Conservation (phyloP, 2,329 filamentous ascomycete species). For the Sporothrix phasma region DNA sequence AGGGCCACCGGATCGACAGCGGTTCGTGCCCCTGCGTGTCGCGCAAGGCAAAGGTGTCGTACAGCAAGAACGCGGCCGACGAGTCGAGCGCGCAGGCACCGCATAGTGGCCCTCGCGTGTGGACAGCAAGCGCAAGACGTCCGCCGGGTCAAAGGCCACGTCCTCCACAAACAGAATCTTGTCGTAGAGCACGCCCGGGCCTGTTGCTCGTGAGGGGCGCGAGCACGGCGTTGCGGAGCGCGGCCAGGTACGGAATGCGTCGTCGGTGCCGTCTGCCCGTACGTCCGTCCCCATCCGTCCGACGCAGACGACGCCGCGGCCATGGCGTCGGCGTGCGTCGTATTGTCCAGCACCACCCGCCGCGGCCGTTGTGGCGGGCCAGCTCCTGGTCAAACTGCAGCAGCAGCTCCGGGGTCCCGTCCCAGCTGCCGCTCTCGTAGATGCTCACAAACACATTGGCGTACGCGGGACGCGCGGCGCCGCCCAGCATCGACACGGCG, state of each 20-base stretch:
- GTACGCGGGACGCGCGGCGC: no score
- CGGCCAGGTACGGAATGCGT: neutral
- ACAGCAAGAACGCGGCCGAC: neutral
- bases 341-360: neutral
- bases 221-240: neutral
- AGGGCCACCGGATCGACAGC: neutral
- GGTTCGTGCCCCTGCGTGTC: neutral
- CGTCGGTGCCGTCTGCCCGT: neutral
- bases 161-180: neutral
- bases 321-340: neutral
- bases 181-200: neutral
- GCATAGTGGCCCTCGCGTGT: neutral
- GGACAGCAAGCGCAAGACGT: neutral
- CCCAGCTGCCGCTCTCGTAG: conserved; percentile 2
- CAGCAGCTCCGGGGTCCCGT: neutral
- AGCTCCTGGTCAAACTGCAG: neutral
- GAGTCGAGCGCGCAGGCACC: neutral
- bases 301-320: neutral
- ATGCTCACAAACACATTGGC: neutral
- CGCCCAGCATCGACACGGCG: no score
- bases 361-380: neutral
- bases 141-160: neutral
- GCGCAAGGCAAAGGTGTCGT: neutral
- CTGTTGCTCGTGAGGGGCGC: neutral
- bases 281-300: neutral